A percentile compares a stretch with the other conserved stretches of the same genome.
These are phyloP conservation scores for Gossypium herbaceum DNA, from an alignment of 345 rosid genomes.

Conservation along the genomic window DNA sequence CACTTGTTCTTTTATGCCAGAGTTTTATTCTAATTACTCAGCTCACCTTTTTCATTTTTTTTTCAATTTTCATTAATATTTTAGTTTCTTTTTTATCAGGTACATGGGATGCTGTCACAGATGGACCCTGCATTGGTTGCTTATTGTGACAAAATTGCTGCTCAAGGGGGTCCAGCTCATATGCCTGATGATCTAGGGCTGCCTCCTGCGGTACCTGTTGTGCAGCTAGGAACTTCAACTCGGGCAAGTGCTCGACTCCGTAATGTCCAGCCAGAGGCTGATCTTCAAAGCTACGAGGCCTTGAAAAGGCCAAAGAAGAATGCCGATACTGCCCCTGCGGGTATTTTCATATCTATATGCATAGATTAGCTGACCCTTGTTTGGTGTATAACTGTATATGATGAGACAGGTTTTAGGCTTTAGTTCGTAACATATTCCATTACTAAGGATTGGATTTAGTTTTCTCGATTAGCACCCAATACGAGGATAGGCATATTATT, in stretches of 20 bases:
- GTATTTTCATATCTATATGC: slow-evolving; percentile 27
- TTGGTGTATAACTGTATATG: background rate
- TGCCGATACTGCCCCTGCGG: slow-evolving; percentile 42
- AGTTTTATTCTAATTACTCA: background rate
- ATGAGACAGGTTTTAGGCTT: background rate
- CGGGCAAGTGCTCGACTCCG: slow-evolving; percentile 91
- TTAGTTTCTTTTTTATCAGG: slow-evolving; percentile 38
- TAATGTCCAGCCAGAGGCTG: slow-evolving; percentile 75
- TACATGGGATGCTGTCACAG: slow-evolving; percentile 92
- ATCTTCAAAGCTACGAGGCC: slow-evolving; percentile 62
- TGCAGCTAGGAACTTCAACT: slow-evolving; percentile 69
- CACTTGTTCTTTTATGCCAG: background rate
- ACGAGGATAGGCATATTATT: background rate
- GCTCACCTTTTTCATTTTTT: background rate
- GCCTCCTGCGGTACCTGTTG: slow-evolving; percentile 59
- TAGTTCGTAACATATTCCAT: background rate
- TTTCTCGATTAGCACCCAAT: background rate
- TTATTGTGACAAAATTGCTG: slow-evolving; percentile 80
- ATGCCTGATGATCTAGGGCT: slow-evolving; percentile 74
- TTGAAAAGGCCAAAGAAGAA: slow-evolving; percentile 77
- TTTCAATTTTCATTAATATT: background rate
- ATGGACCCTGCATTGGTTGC: slow-evolving; percentile 93
- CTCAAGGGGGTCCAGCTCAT: slow-evolving; percentile 80
- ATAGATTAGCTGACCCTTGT: background rate
- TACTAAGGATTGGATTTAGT: background rate